phyloP scores from a whole-genome alignment of 768 basidiomycete species.

The Suillus alpinus region DNA sequence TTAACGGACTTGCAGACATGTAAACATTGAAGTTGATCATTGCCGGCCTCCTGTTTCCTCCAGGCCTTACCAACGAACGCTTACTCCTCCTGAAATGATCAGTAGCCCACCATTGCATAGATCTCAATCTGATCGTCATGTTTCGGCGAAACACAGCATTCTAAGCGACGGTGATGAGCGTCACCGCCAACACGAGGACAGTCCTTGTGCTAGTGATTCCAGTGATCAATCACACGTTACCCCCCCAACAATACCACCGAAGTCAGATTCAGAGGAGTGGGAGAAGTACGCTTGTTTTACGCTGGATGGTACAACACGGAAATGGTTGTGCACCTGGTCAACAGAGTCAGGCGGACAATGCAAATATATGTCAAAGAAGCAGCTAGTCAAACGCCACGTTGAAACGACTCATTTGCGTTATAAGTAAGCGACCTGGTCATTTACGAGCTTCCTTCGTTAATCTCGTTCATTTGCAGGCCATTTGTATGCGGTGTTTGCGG shows the following conservation, averaged over 20 bases:
- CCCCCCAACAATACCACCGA: conserved; percentile 22
- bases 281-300: conserved; percentile 34
- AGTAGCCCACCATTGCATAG: conserved; percentile 3
- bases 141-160: not conserved
- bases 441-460: not conserved
- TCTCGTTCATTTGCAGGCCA: conserved; percentile 36
- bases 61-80: conserved; percentile 12
- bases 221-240: conserved; percentile 22
- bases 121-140: conserved; percentile 10
- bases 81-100: conserved; percentile 5
- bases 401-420: conserved; percentile 59
- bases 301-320: conserved; percentile 32
- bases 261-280: conserved; percentile 29
- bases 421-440: conserved; percentile 41
- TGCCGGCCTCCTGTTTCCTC: conserved; percentile 9
- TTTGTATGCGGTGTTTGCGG: conserved; percentile 51
- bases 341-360: conserved; percentile 36
- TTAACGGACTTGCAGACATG: conserved; percentile 17
- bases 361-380: conserved; percentile 51
- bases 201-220: conserved; percentile 29
- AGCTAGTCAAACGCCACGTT: conserved; percentile 67
- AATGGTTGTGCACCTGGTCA: conserved; percentile 42
- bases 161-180: not conserved
- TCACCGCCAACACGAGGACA: conserved; percentile 20
- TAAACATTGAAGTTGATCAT: conserved; percentile 20